Base-by-base conservation (phyloP, 1,284 basidiomycete species). In the Apiotrichum sp. region DNA sequence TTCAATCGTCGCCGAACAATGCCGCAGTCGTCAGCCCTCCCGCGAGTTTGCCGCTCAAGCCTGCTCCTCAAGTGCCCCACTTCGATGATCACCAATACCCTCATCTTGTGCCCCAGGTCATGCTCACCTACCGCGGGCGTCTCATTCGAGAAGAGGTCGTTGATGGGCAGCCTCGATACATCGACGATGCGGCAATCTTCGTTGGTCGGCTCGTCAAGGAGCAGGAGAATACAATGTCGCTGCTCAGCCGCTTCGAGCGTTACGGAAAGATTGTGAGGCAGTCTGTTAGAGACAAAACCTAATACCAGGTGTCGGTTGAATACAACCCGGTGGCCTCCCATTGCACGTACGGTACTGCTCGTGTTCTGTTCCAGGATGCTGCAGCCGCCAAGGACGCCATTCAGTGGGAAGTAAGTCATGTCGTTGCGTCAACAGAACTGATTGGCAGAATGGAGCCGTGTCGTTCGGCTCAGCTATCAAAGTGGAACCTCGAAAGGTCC, bases 241-340 rank as follows among this genome's bases (percentile, higher is more conserved):
- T 73, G 6, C 57, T 64, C 11, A 43, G 52, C 14, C 53, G 70
- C 6, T 73, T 73, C 41, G 56, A 46, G n/a, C 57, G 46, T n/a
- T 68, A 73, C 52, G 71, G 71, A 1, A 50, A 43, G n/a, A 65
- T 73, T 31, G 65, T 70, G 32, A 62, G 64, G 62, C 13, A 16
- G 10, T 14, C 10, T 2, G 40, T 41, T 0, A 10, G 32, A 6
- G 8, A 14, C 34, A 51, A 14, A 4, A 8, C 2, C 40, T 56
- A 42, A 62, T 35, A 6, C 10, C 39, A 71, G 68, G 54, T 53
- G 3, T 16, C 53, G 3, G 54, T 73, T 46, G 69, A 70, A 50
- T 68, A 62, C 47, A 67, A 65, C 49, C 66, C 62, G 0, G 3
- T 31, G 14, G n/a, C 16, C 16, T 39, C 34, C 4, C 40, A 53